A percentile compares a stretch with the other conserved stretches of the same genome.
These are phyloP conservation scores for Sporothrix schenckii DNA, from an alignment of 2,329 filamentous ascomycete genomes.

Conservation along the genomic window DNA sequence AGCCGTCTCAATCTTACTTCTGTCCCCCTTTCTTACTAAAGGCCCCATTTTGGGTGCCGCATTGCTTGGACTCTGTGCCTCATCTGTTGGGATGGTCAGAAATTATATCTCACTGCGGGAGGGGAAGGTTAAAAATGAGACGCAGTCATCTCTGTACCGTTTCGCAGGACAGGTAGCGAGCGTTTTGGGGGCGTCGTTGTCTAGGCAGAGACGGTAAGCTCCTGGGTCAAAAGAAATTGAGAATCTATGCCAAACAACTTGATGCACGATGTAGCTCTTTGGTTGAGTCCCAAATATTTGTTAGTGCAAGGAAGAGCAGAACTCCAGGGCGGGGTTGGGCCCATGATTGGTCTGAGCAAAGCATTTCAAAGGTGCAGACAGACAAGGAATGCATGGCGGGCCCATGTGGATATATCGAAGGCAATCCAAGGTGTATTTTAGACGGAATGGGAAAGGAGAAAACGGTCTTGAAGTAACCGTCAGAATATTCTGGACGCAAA, in stretches of 20 bases:
- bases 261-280: too few species aligned
- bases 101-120: too few species aligned
- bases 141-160: background rate
- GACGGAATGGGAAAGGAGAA: background rate
- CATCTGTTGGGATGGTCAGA: background rate
- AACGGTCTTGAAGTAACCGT: background rate
- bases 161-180: background rate
- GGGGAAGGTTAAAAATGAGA: too few species aligned
- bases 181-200: background rate
- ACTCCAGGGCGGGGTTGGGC: slow-evolving; percentile 26
- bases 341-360: background rate
- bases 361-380: background rate
- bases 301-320: background rate
- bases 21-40: background rate
- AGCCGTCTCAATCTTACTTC: background rate
- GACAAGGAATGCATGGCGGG: background rate
- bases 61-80: too few species aligned
- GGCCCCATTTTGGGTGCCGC: too few species aligned
- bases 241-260: background rate
- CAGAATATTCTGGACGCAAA: background rate
- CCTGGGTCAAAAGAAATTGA: too few species aligned
- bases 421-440: too few species aligned
- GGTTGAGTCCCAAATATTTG: too few species aligned
- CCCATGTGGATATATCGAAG: too few species aligned
- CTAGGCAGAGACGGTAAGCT: slow-evolving; percentile 19